A percentile compares a stretch with the other conserved stretches of the same genome.
phyloP scores from a whole-genome alignment of 257 asterid genomes.

The Solanum arcanum region DNA sequence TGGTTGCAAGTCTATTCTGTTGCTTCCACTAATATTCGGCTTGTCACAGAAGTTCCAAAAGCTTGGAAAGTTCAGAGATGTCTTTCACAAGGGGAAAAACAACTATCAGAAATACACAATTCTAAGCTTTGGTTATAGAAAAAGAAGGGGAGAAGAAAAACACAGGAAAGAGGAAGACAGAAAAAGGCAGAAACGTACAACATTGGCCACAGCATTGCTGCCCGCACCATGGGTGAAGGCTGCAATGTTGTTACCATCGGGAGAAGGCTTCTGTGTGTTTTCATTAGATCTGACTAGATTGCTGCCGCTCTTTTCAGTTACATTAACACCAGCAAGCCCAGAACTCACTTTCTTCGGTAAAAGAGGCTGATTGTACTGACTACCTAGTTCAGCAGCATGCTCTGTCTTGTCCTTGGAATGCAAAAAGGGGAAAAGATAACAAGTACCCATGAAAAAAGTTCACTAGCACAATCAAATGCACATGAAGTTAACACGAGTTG shows the following conservation, averaged over 20 bases:
- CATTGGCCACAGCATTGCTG: slow-evolving; percentile 2
- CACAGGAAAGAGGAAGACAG: not conserved
- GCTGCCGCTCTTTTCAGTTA: not conserved
- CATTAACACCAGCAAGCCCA: slow-evolving; percentile 4
- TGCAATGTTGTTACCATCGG: slow-evolving; percentile 2
- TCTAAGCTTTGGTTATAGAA: not conserved
- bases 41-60: slow-evolving; percentile 11
- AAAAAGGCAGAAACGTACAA: not conserved
- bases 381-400: slow-evolving; percentile 1
- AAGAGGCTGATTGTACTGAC: not conserved
- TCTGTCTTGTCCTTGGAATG: slow-evolving; percentile 1
- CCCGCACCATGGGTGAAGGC: not conserved
- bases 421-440: not conserved
- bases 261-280: not conserved
- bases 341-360: not conserved
- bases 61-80: not conserved
- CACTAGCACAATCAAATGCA: not conserved
- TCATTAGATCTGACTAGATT: slow-evolving; percentile 6
- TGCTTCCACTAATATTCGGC: slow-evolving; percentile 9
- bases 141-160: not conserved
- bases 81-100: slow-evolving; percentile 1
- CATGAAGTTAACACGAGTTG: not conserved
- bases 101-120: not conserved
- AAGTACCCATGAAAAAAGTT: not conserved
- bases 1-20: slow-evolving; percentile 12